phyloP scores from a whole-genome alignment of 169 alveolate species.

The Perkinsus olseni region DNA sequence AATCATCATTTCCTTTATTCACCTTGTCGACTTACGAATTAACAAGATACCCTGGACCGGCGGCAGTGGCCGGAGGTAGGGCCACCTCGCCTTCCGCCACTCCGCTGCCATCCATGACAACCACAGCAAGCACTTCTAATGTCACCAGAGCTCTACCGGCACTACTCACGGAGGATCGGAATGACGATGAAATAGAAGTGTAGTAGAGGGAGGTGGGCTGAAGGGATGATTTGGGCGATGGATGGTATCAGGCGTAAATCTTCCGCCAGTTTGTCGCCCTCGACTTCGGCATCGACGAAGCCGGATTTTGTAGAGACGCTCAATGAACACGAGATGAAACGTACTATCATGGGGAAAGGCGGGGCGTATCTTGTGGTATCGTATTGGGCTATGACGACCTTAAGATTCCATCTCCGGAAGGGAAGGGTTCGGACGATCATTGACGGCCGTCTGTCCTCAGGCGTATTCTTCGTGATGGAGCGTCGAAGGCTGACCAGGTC shows the following conservation, averaged over 20 bases:
- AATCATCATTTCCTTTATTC: background rate
- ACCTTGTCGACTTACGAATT: background rate
- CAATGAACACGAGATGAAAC: background rate
- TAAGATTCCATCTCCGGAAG: no score
- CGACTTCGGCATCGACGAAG: background rate
- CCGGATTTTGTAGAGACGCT: background rate
- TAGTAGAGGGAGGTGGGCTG: background rate
- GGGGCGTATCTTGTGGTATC: no score
- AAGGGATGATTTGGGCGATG: background rate
- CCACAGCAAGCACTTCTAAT: background rate
- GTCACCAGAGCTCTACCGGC: no score
- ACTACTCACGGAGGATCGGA: no score
- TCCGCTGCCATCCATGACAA: background rate
- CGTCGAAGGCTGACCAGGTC: background rate
- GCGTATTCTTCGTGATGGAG: background rate
- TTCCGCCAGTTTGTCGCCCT: background rate
- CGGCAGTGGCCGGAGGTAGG: background rate
- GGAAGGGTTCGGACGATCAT: no score
- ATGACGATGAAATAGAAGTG: background rate
- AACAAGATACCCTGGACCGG: background rate
- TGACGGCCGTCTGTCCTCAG: no score
- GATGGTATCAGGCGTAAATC: background rate
- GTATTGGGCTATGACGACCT: no score
- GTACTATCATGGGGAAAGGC: background rate
- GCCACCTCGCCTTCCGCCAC: background rate